A percentile compares a stretch with the other conserved stretches of the same genome.
Evolutionary conservation across 805 yeast genomes (phyloP).

Genomic region (Wickerhamiella nectarea): DNA sequence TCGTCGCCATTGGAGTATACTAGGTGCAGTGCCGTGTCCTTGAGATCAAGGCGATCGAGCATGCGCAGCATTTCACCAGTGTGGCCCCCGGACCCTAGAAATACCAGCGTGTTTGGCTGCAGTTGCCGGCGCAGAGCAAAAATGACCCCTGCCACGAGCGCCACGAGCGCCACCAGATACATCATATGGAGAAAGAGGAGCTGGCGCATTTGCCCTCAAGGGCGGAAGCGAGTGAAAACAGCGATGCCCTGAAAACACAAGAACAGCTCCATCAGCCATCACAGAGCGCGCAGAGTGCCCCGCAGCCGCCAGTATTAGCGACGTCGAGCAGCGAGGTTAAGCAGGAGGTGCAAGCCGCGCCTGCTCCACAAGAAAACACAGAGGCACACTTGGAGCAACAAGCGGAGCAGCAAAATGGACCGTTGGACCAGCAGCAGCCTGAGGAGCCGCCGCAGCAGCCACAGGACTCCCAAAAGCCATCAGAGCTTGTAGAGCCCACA

Average conservation of each 20-base stretch:
- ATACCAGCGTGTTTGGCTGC: conserved; percentile 29
- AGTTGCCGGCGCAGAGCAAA: not conserved
- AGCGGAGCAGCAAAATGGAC: no score
- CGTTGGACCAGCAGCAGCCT: no score
- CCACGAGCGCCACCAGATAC: not conserved
- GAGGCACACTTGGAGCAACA: not conserved
- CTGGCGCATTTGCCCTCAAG: no score
- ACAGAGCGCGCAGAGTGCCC: no score
- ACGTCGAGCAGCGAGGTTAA: no score
- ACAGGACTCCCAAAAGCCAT: not conserved
- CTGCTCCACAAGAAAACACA: no score
- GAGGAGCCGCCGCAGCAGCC: not conserved
- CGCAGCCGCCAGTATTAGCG: no score
- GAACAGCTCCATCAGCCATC: no score
- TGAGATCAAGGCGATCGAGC: conserved; percentile 29
- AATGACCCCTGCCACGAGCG: conserved; percentile 1
- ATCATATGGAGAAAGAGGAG: not conserved
- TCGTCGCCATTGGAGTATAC: conserved; percentile 39
- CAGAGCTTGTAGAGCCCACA: not conserved
- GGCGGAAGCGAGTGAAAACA: no score
- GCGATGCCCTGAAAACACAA: no score
- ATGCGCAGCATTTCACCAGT: conserved; percentile 90
- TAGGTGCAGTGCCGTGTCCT: conserved; percentile 22
- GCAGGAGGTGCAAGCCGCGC: no score
- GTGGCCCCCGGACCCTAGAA: conserved; percentile 95